Base-by-base conservation (phyloP, 2,329 filamentous ascomycete species). In the Karstenula rhodostoma region DNA sequence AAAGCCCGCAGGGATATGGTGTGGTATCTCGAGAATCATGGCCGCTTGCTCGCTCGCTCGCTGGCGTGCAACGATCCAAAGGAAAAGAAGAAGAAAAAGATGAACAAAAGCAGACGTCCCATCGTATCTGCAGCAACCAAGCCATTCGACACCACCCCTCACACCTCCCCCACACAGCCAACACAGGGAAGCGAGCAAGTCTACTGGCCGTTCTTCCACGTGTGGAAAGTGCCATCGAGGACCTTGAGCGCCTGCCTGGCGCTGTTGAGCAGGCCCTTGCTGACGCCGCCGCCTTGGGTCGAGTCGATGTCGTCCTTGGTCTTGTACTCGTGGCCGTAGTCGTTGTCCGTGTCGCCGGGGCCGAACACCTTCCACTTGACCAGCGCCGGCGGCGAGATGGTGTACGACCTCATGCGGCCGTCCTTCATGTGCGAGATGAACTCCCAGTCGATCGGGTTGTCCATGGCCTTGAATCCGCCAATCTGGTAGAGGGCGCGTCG, bases 401-500 rank as follows among this genome's bases (percentile, higher is more conserved):
- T 58, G 35, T 51, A 58, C 23, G 49, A 52, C 13, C 17, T n/a
- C 9, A 58, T 32, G 22, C 50, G 49, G 29, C 57, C 57, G 19
- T 47, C n/a, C 29, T 58, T 44, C 22, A 37, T 19, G 42, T 54
- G 57, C 13, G 17, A 9, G 22, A 54, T 54, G 33, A 58, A 54
- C 25, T 58, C 57, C 19, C 19, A 32, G 50, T 58, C 57, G 40
- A 58, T 52, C 23, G 56, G 48, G 29, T 47, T 37, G 40, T 50
- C 40, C 27, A 51, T 35, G 56, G 56, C 47, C 7, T 19, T 27
- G n/a, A 44, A 58, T 42, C 57, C 57, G 42, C 57, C 57, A 22
- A 58, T 58, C 25, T 58, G 57, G 48, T 58, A 58, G n/a, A 58
- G 49, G 32, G 43, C 42, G 32, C 57, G 57, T 5, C 42, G 42